phyloP scores from a whole-genome alignment of 2,329 filamentous ascomycete genomes.

The Ceratocystis harringtonii region DNA sequence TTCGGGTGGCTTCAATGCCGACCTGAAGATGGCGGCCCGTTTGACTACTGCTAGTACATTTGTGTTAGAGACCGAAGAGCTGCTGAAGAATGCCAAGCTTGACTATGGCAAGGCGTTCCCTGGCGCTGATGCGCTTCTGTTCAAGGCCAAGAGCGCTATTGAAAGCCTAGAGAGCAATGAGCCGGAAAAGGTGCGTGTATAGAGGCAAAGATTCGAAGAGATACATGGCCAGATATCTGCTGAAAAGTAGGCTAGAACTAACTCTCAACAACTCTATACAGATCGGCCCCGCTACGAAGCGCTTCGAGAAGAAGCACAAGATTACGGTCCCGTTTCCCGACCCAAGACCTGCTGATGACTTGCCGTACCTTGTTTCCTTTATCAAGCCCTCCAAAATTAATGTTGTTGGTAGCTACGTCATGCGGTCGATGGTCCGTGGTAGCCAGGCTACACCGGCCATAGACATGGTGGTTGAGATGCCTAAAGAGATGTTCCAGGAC shows the following conservation, averaged over 20 bases:
- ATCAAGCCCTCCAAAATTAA: conserved; percentile 64
- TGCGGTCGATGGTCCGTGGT: conserved; percentile 56
- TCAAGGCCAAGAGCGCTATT: conserved; percentile 37
- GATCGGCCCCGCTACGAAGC: conserved; percentile 53
- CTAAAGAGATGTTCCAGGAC: conserved; percentile 63
- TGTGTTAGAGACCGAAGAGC: conserved; percentile 43
- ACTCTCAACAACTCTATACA: conserved; percentile 24
- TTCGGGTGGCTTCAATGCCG: conserved; percentile 27
- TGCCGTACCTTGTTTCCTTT: conserved; percentile 70
- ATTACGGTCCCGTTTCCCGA: conserved; percentile 71
- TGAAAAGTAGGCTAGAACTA: neutral
- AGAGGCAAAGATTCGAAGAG: neutral
- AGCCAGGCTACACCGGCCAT: conserved; percentile 41
- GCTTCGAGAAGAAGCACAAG: conserved; percentile 50
- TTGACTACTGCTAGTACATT: conserved; percentile 39
- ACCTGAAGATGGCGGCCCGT: conserved; percentile 27
- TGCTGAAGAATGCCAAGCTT: conserved; percentile 39
- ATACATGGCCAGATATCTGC: neutral
- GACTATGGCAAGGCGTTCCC: conserved; percentile 36
- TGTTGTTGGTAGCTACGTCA: conserved; percentile 73
- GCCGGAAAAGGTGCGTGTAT: conserved; percentile 30
- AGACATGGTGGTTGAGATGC: conserved; percentile 82
- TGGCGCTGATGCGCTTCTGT: conserved; percentile 35
- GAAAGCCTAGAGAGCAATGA: conserved; percentile 37
- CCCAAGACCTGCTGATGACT: conserved; percentile 60